phyloP scores from a whole-genome alignment of 2,329 filamentous ascomycete genomes.

The Verticillium nubilum region DNA sequence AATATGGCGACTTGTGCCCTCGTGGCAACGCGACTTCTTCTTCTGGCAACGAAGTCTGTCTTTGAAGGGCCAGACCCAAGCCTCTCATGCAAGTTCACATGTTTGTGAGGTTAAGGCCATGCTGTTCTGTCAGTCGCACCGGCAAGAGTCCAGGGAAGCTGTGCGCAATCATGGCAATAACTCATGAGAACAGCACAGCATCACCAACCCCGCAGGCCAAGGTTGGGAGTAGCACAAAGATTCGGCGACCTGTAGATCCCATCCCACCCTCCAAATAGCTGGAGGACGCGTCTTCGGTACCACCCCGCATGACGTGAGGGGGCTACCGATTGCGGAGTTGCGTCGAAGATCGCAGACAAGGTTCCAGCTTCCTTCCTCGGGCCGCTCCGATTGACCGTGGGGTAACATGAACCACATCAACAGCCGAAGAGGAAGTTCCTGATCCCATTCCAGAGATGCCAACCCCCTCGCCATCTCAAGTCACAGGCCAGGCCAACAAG shows the following conservation, averaged over 20 bases:
- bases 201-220: background rate
- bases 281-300: background rate
- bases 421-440: background rate
- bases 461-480: background rate
- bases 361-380: conserved; percentile 3
- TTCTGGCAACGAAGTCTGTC: background rate
- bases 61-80: background rate
- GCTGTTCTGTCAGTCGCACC: background rate
- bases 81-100: background rate
- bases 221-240: background rate
- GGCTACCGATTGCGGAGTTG: background rate
- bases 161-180: too few species aligned
- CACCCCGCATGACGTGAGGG: background rate
- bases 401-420: background rate
- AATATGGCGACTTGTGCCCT: background rate
- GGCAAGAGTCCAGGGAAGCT: background rate
- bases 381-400: conserved; percentile 2
- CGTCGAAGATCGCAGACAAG: background rate
- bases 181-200: background rate
- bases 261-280: background rate
- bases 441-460: background rate
- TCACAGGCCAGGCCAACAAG: background rate
- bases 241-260: background rate
- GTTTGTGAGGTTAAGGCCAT: background rate
- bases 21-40: background rate